These are phyloP conservation scores for Leccinum angustisporum DNA, from an alignment of 1,284 basidiomycete species.

Conservation along the genomic window DNA sequence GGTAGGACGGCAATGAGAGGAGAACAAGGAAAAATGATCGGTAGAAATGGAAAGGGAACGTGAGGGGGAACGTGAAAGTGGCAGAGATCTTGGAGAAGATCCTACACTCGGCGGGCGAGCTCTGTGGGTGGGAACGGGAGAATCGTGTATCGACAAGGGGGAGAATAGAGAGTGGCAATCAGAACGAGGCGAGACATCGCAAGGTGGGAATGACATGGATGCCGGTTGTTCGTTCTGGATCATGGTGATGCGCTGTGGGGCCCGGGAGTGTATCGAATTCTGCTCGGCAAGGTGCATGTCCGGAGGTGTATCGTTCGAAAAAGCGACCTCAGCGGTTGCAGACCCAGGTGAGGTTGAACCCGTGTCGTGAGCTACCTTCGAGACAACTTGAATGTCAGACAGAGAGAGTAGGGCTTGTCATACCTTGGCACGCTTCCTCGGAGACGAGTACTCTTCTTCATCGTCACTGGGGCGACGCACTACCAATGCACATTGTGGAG, in stretches of 20 bases:
- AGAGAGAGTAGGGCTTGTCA: neutral
- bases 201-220: neutral
- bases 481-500: neutral
- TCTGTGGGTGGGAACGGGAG: neutral
- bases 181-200: slow-evolving; percentile 6
- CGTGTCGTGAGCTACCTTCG: slow-evolving; percentile 20
- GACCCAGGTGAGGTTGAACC: neutral
- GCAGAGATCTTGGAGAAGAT: slow-evolving; percentile 3
- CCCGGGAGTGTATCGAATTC: neutral
- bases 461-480: slow-evolving; percentile 6
- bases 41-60: slow-evolving; percentile 12
- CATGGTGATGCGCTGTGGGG: neutral
- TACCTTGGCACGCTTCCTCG: slow-evolving; percentile 35
- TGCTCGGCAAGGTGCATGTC: neutral
- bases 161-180: slow-evolving; percentile 24
- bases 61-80: neutral
- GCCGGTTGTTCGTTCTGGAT: neutral
- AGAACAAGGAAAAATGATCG: slow-evolving; percentile 6
- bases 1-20: slow-evolving; percentile 6
- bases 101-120: neutral
- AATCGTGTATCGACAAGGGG: neutral
- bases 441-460: slow-evolving; percentile 24
- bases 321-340: neutral
- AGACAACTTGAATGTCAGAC: slow-evolving; percentile 14
- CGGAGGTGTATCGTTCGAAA: neutral